Evolutionary conservation across 331 rosid genomes (phyloP).

Genomic region (Prunus yedoensis): DNA sequence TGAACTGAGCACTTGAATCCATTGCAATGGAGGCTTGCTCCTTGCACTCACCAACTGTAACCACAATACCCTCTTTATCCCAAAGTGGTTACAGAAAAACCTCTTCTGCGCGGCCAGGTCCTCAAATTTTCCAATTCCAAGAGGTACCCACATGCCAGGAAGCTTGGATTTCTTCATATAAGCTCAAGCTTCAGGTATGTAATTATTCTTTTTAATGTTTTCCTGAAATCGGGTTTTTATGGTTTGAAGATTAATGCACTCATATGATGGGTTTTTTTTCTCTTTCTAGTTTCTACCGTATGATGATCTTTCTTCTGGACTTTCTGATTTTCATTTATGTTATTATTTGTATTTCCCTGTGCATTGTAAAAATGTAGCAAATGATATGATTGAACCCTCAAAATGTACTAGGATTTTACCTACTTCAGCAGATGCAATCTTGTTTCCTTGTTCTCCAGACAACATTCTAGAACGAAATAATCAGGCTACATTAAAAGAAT

Average conservation of each 20-base stretch:
- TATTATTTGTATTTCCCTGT: not conserved
- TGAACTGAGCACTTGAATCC: not conserved
- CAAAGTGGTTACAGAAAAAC: conserved; percentile 33
- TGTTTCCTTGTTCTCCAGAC: not conserved
- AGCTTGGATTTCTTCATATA: conserved; percentile 27
- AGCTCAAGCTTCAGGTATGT: conserved; percentile 71
- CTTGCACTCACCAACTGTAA: conserved; percentile 44
- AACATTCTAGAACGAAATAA: not conserved
- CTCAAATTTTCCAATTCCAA: conserved; percentile 44
- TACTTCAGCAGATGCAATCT: not conserved
- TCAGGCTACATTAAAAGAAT: not conserved
- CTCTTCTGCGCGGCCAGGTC: conserved; percentile 33
- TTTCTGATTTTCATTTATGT: not conserved
- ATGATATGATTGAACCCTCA: not conserved
- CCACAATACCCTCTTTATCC: conserved; percentile 50
- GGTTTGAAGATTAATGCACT: not conserved
- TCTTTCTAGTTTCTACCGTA: not conserved
- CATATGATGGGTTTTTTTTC: too few species aligned
- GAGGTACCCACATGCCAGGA: conserved; percentile 31
- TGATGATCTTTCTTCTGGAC: not conserved
- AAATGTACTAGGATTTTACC: not conserved
- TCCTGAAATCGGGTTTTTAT: not conserved
- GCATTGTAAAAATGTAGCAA: not conserved
- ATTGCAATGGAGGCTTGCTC: conserved; percentile 59
- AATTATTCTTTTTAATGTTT: not conserved